Percentiles rank a stretch among this genome's conserved stretches.
These are phyloP conservation scores for Eucalyptus marginata DNA, from an alignment of 345 rosid genomes.

Conservation along the genomic window DNA sequence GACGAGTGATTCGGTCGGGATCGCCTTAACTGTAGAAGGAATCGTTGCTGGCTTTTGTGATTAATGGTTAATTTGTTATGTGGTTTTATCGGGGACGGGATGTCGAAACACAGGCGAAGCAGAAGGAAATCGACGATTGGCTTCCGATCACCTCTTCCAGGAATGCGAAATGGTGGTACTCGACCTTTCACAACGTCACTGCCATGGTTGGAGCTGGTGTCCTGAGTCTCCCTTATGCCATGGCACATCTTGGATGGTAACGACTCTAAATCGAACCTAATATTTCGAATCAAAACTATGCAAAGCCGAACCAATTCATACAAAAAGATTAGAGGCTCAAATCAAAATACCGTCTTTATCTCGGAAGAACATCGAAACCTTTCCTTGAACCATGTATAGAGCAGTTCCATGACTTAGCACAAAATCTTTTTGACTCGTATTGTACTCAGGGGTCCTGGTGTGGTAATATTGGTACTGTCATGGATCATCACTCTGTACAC, in stretches of 20 bases:
- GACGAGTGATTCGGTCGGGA: neutral
- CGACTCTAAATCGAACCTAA: neutral
- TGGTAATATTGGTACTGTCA: conserved; percentile 27
- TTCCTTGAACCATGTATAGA: neutral
- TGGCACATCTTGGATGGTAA: conserved; percentile 70
- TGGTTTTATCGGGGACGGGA: neutral
- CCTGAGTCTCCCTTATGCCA: conserved; percentile 69
- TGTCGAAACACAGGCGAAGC: conserved; percentile 6
- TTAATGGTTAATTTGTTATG: neutral
- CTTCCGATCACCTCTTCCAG: conserved; percentile 68
- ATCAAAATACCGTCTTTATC: neutral
- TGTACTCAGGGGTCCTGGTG: conserved; percentile 42
- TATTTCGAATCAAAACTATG: neutral
- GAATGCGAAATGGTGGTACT: conserved; percentile 76
- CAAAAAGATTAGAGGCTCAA: neutral
- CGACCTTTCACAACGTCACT: conserved; percentile 80
- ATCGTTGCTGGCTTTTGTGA: neutral
- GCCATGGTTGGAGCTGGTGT: conserved; percentile 86
- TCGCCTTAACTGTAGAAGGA: neutral
- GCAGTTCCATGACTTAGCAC: neutral
- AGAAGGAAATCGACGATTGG: conserved; percentile 59
- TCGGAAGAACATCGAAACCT: neutral
- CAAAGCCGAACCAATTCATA: neutral
- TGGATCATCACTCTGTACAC: conserved; percentile 48
- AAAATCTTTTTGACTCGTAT: neutral